Evolutionary conservation across 2,329 filamentous ascomycete species (phyloP), one percentile per base, ranked within the genome.

Genomic region (Fusarium nisikadoi): DNA sequence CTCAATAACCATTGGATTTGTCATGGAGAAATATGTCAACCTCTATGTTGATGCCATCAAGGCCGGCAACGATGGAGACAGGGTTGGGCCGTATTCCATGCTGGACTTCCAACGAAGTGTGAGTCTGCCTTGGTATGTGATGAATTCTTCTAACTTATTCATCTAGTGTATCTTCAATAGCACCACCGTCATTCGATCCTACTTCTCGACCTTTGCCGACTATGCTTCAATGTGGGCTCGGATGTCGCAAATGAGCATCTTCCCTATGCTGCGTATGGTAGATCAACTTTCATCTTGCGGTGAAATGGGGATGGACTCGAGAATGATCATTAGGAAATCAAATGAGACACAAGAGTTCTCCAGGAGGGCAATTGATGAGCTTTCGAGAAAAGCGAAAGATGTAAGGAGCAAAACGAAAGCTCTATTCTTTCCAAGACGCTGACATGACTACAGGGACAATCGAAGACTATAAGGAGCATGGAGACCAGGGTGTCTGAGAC

Each of bases 91-190:
- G 9, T 52, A 52, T n/a, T 36, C 19, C 4, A 27, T 38, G 33
- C 19, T 17, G 4, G 49, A 52, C 6, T 38, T 52, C 10, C 33
- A 52, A 14, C 23, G 23, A 27, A 38, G 49, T 14, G 33, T 52
- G 4, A n/a, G 49, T 52, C 9, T 7, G 16, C 7, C 17, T 25
- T 52, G 2, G 0, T 12, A 9, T 12, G 9, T 8, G 3, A 38
- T 11, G 49, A n/a, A 25, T 9, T n/a, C 12, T 38, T 14, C 49
- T 52, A 8, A 52, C 33, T 20, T 20, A 13, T 19, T 38, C 9
- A 27, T 38, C 3, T 14, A 52, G 49, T 52, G 23, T 14, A 16
- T 36, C 23, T 6, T 52, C 5, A 52, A 52, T 2, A 20, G 33
- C 9, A 27, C 33, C 7, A 27, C 13, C 11, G 27, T 27, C 12